Conservation (phyloP, 2,329 filamentous ascomycete genomes). For the Claviceps paspali region DNA sequence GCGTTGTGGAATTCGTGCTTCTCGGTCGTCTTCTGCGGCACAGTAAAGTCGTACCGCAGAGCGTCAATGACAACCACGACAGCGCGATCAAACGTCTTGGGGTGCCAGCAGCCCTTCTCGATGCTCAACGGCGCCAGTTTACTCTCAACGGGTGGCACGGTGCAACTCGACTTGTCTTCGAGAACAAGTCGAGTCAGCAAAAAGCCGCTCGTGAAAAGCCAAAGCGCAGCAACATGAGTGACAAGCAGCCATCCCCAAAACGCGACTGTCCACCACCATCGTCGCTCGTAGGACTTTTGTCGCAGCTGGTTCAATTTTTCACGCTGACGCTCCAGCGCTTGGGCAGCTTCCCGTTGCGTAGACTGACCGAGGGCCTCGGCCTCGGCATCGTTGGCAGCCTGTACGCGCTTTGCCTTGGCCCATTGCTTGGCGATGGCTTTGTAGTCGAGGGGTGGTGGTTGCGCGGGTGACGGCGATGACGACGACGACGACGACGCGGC, state of each 20-base stretch:
- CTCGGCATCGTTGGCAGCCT: conserved; percentile 26
- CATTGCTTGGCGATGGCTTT: conserved; percentile 37
- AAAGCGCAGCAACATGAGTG: conserved; percentile 68
- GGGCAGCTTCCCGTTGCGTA: conserved; percentile 19
- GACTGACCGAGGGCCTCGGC: conserved; percentile 15
- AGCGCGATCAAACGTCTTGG: conserved; percentile 82
- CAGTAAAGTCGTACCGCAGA: conserved; percentile 89
- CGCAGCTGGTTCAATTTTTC: conserved; percentile 31
- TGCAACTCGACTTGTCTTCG: conserved; percentile 59
- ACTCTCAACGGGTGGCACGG: conserved; percentile 47
- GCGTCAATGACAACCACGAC: conserved; percentile 87
- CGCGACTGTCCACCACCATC: conserved; percentile 42
- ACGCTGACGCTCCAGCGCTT: conserved; percentile 28
- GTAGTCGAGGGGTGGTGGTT: conserved; percentile 25
- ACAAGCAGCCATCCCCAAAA: conserved; percentile 58
- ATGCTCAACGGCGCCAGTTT: conserved; percentile 24
- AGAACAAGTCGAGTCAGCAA: conserved; percentile 74
- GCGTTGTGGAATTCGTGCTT: conserved; percentile 62
- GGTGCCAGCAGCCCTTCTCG: conserved; percentile 80
- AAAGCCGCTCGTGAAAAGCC: conserved; percentile 90
- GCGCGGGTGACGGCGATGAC: conserved; percentile 5
- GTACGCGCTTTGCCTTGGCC: conserved; percentile 35
- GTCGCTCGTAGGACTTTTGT: conserved; percentile 33
- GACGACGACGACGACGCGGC: conserved; percentile 8
- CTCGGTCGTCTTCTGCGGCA: conserved; percentile 38